Evolutionary conservation across 305 asterid genomes (phyloP).

Genomic region (Fraxinus xanthoxyloides): DNA sequence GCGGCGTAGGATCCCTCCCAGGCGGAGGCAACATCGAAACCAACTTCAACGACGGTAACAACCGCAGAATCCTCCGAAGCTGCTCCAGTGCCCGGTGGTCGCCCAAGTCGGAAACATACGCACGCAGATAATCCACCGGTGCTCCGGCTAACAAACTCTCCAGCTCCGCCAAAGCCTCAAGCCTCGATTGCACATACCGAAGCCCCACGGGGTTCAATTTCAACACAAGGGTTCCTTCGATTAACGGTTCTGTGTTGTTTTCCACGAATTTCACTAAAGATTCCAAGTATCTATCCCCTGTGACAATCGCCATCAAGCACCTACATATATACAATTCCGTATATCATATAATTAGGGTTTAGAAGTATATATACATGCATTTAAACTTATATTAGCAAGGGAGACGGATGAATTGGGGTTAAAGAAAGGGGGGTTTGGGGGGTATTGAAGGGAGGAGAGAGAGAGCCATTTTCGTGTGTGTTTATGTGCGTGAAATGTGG

Average conservation of each 20-base stretch:
- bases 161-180: constrained; percentile 83
- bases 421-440: constrained; percentile 50
- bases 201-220: constrained; percentile 91
- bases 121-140: constrained; percentile 94
- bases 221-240: constrained; percentile 74
- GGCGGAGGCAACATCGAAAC: constrained; percentile 77
- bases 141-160: constrained; percentile 86
- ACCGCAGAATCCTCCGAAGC: constrained; percentile 76
- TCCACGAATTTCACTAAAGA: constrained; percentile 88
- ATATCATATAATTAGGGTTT: constrained; percentile 13
- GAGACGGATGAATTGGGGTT: background rate
- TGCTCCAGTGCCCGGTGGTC: constrained; percentile 98
- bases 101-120: constrained; percentile 91
- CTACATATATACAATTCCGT: background rate
- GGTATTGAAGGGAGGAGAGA: constrained; percentile 40
- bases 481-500: constrained; percentile 27
- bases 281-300: constrained; percentile 83
- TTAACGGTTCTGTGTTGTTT: constrained; percentile 61
- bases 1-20: constrained; percentile 81
- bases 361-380: background rate
- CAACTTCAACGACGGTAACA: constrained; percentile 74
- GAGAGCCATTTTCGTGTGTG: constrained; percentile 44
- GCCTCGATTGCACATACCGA: constrained; percentile 81
- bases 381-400: background rate
- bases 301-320: constrained; percentile 63